Conservation (phyloP, 31 red algal genomes). For the Asparagopsis taxiformis region DNA sequence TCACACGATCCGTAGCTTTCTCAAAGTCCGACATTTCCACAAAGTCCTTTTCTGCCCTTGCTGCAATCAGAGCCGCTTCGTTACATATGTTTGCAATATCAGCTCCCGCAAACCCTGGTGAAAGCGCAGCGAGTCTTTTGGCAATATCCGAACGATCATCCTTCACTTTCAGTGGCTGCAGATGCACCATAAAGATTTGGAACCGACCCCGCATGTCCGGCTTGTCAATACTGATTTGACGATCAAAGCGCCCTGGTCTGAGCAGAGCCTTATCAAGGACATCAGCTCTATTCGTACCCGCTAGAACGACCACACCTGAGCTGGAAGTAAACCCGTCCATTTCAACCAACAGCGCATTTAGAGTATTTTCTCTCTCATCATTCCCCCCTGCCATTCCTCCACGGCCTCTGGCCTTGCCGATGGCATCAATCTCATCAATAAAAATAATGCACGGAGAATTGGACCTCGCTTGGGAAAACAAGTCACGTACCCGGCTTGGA, state of each 20-base stretch:
- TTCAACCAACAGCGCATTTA: constrained; percentile 97
- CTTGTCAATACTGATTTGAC: constrained; percentile 97
- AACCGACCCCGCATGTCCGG: constrained; percentile 95
- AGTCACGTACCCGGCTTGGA: constrained; percentile 90
- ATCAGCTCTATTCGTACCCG: constrained; percentile 97
- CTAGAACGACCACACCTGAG: constrained; percentile 89
- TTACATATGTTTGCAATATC: constrained; percentile 99
- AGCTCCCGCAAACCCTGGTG: constrained; percentile 99
- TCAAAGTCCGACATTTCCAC: constrained; percentile 97
- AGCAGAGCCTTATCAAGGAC: constrained; percentile 97
- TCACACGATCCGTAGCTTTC: constrained; percentile 92
- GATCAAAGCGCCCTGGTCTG: constrained; percentile 98
- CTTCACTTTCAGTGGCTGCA: constrained; percentile 76
- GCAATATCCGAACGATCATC: constrained; percentile 67
- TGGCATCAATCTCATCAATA: constrained; percentile 99
- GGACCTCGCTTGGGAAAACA: constrained; percentile 90
- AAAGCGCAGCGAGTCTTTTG: constrained; percentile 84
- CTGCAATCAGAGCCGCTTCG: constrained; percentile 97
- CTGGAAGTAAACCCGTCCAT: constrained; percentile 98
- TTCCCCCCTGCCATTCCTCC: constrained; percentile 94
- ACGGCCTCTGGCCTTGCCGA: constrained; percentile 89
- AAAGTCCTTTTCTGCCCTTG: constrained; percentile 61
- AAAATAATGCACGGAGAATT: constrained; percentile 98
- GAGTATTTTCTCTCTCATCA: constrained; percentile 99
- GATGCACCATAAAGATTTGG: constrained; percentile 96